These are phyloP conservation scores for Clonostachys solani DNA, from an alignment of 2,329 filamentous ascomycete species.

Conservation along the genomic window DNA sequence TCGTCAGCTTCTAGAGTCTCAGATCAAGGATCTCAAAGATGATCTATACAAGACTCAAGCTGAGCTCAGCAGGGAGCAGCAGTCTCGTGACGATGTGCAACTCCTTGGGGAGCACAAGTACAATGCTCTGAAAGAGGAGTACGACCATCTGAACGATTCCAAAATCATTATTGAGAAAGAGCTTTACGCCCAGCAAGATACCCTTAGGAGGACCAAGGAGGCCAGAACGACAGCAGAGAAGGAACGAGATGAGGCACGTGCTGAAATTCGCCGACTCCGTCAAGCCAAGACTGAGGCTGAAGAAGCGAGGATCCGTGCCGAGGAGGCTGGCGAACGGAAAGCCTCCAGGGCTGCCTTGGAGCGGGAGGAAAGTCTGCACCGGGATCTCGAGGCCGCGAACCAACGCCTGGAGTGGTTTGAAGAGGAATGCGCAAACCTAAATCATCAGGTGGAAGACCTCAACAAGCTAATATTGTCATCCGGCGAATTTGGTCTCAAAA, in stretches of 20 bases:
- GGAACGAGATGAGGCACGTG: slow-evolving; percentile 84
- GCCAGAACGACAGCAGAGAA: slow-evolving; percentile 75
- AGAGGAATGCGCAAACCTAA: slow-evolving; percentile 70
- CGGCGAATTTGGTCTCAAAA: slow-evolving; percentile 81
- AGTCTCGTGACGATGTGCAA: slow-evolving; percentile 91
- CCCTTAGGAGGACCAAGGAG: slow-evolving; percentile 79
- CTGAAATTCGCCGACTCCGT: slow-evolving; percentile 77
- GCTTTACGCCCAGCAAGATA: slow-evolving; percentile 92
- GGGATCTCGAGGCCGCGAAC: slow-evolving; percentile 76
- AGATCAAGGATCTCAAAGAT: slow-evolving; percentile 82
- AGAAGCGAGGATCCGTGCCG: slow-evolving; percentile 78
- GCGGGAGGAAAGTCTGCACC: slow-evolving; percentile 70
- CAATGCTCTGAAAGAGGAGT: slow-evolving; percentile 77
- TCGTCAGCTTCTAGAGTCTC: slow-evolving; percentile 76
- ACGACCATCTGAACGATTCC: slow-evolving; percentile 79
- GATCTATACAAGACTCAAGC: slow-evolving; percentile 82
- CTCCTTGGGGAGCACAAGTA: slow-evolving; percentile 88
- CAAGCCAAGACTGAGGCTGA: slow-evolving; percentile 82
- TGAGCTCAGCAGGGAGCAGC: slow-evolving; percentile 84
- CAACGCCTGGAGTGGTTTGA: slow-evolving; percentile 76
- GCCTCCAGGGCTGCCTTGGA: slow-evolving; percentile 77
- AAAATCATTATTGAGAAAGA: slow-evolving; percentile 99
- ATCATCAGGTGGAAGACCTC: slow-evolving; percentile 76
- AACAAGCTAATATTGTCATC: slow-evolving; percentile 86
- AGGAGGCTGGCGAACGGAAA: slow-evolving; percentile 74